These are phyloP conservation scores for Coelastrella sp. DNA, from an alignment of 139 green algal genomes.

Conservation along the genomic window DNA sequence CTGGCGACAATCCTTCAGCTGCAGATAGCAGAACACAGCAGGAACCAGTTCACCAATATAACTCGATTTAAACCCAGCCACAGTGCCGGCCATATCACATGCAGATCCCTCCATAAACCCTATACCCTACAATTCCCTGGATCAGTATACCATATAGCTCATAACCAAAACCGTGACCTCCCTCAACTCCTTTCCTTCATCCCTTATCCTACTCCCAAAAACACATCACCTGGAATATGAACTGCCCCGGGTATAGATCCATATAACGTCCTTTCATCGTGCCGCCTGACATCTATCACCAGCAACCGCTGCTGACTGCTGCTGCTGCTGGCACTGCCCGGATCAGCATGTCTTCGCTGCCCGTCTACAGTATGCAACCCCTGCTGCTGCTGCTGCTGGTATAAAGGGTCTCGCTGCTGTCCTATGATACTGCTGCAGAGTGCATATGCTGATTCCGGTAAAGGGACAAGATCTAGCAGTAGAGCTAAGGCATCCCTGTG, in stretches of 20 bases:
- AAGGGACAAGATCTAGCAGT: conserved; percentile 3
- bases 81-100: not conserved
- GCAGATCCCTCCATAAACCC: too few relatives aligned
- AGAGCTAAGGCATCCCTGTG: conserved; percentile 9
- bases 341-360: not conserved
- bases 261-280: conserved; percentile 85
- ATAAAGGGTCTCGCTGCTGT: not conserved
- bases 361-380: not conserved
- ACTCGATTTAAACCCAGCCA: too few relatives aligned
- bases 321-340: not conserved
- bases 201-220: too few relatives aligned
- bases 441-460: not conserved
- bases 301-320: not conserved
- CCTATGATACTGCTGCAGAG: not conserved
- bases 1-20: conserved; percentile 63
- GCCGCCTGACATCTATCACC: conserved; percentile 77
- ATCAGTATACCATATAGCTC: not conserved
- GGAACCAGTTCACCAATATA: too few relatives aligned
- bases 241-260: conserved; percentile 71
- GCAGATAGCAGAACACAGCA: not conserved
- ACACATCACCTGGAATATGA: conserved; percentile 52
- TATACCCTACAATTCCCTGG: too few relatives aligned
- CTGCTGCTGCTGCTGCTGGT: not conserved
- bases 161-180: not conserved
- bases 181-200: not conserved